Percentiles rank a stretch among this genome's conserved stretches.
phyloP scores from a whole-genome alignment of 768 basidiomycete genomes.

The Hypholoma fasciculare region DNA sequence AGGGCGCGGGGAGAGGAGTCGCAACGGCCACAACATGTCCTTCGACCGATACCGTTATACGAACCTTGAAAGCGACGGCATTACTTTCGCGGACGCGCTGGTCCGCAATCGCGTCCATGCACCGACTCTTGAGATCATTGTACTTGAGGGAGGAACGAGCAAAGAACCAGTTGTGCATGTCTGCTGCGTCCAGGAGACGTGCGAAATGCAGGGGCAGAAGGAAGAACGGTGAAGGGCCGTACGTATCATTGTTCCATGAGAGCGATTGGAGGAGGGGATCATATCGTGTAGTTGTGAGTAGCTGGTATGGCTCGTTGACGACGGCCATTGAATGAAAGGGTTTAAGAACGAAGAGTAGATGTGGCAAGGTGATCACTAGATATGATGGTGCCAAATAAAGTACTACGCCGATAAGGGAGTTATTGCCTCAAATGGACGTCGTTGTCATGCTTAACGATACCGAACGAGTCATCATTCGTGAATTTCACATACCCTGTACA shows the following conservation, averaged over 20 bases:
- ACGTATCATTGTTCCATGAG: constrained; percentile 59
- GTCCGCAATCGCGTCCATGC: constrained; percentile 42
- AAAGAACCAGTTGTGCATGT: constrained; percentile 50
- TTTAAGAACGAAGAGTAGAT: neutral
- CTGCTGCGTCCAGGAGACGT: constrained; percentile 54
- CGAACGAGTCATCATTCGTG: too few species aligned
- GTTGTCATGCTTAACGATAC: too few species aligned
- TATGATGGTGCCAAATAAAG: neutral
- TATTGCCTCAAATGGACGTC: neutral
- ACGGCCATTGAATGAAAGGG: neutral
- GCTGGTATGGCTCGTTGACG: constrained; percentile 22
- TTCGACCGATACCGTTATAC: constrained; percentile 45
- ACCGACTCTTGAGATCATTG: constrained; percentile 38
- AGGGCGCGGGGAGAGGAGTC: constrained; percentile 24
- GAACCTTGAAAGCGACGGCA: constrained; percentile 36
- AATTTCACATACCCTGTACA: too few species aligned
- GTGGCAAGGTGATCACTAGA: neutral
- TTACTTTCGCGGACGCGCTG: constrained; percentile 17
- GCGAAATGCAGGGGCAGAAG: constrained; percentile 61
- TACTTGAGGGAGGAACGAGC: constrained; percentile 37
- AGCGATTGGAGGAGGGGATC: constrained; percentile 48
- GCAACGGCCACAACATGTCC: constrained; percentile 37
- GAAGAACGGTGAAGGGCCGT: constrained; percentile 59
- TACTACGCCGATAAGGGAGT: neutral
- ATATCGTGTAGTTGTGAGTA: constrained; percentile 61